A percentile compares a stretch with the other conserved stretches of the same genome.
phyloP scores from a whole-genome alignment of 23 red algal genomes.

The Gracilaria vermiculophylla region DNA sequence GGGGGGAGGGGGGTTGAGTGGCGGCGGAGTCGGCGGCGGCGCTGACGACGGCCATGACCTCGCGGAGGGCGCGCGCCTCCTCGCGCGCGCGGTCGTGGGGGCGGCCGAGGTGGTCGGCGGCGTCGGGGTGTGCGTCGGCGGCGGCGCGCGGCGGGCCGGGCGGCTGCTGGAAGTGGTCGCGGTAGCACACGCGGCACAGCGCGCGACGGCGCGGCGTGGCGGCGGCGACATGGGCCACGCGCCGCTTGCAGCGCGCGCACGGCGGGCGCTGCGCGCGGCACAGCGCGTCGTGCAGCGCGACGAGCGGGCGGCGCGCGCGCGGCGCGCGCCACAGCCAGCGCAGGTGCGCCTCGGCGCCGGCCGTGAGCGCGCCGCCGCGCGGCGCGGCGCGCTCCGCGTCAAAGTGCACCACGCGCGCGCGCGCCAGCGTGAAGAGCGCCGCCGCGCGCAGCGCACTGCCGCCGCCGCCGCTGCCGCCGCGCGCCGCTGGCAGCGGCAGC shows the following conservation, averaged over 20 bases:
- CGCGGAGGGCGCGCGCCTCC: not conserved
- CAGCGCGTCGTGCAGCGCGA: conserved; percentile 29
- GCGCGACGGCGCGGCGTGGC: too few species aligned
- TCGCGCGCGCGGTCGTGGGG: too few species aligned
- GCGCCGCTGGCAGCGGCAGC: too few species aligned
- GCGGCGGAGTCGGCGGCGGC: too few species aligned
- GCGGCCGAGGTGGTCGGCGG: too few species aligned
- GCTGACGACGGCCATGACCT: not conserved
- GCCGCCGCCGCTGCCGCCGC: too few species aligned
- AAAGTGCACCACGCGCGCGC: conserved; percentile 15
- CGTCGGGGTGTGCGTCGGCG: too few species aligned
- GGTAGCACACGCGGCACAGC: conserved; percentile 39
- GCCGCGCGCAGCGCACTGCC: too few species aligned
- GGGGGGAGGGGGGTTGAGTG: too few species aligned
- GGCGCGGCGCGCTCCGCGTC: not conserved
- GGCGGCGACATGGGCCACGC: not conserved
- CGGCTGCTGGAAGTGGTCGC: conserved; percentile 10
- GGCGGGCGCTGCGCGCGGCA: not conserved
- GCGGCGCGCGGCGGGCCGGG: too few species aligned
- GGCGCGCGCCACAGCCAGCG: not conserved
- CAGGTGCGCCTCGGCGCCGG: not conserved
- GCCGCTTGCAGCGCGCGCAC: conserved; percentile 26
- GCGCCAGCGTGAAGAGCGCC: not conserved
- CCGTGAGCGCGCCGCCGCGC: conserved; percentile 17
- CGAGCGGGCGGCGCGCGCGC: conserved; percentile 1